phyloP scores from a whole-genome alignment of 768 basidiomycete genomes.

The Naganishia kalamii region DNA sequence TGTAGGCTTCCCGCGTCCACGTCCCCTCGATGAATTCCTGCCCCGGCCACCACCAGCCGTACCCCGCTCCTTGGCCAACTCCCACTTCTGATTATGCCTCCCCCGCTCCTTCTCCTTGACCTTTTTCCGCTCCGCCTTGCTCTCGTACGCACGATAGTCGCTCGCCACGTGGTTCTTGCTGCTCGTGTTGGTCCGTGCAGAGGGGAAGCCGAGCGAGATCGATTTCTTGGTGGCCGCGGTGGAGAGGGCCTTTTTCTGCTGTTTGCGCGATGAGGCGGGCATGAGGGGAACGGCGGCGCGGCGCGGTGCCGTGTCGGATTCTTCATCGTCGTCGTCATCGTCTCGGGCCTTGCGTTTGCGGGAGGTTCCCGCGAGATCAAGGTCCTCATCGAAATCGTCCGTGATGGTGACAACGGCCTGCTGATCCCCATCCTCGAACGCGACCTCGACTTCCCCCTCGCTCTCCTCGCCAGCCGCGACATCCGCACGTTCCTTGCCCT shows the following conservation, averaged over 20 bases:
- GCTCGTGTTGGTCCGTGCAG: slow-evolving; percentile 4
- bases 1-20: not conserved
- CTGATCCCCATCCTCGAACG: slow-evolving; percentile 76
- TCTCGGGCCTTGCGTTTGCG: not conserved
- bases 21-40: slow-evolving; percentile 1
- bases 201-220: slow-evolving; percentile 11
- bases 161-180: slow-evolving; percentile 46
- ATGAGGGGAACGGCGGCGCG: slow-evolving; percentile 29
- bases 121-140: slow-evolving; percentile 59
- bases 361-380: slow-evolving; percentile 51
- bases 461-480: slow-evolving; percentile 62
- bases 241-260: slow-evolving; percentile 29
- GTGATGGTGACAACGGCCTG: slow-evolving; percentile 84
- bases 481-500: slow-evolving; percentile 24
- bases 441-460: slow-evolving; percentile 54
- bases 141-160: slow-evolving; percentile 55
- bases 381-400: slow-evolving; percentile 68
- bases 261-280: slow-evolving; percentile 38
- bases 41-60: slow-evolving; percentile 25
- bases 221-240: slow-evolving; percentile 22
- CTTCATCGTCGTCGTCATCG: slow-evolving; percentile 15
- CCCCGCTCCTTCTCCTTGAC: slow-evolving; percentile 61
- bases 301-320: not conserved
- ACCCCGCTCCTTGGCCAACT: slow-evolving; percentile 57
- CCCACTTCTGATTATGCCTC: slow-evolving; percentile 65